phyloP scores from a whole-genome alignment of 805 yeast genomes.

The Wickerhamiella alocasiicola region DNA sequence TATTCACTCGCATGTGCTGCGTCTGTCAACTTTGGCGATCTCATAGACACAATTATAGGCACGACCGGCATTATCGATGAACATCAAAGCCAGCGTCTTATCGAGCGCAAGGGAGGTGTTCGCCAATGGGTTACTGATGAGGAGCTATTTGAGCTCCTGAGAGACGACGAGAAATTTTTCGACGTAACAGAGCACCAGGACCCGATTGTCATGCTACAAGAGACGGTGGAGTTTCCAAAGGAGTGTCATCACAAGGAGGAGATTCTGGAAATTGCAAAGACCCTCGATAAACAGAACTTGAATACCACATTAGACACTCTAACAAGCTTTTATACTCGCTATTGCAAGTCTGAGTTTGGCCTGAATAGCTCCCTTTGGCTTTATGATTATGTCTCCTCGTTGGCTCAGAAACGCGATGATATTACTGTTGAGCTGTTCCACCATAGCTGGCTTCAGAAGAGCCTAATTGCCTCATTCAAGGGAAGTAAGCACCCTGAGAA shows the following conservation, averaged over 20 bases:
- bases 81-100: no score
- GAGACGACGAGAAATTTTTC: conserved; percentile 42
- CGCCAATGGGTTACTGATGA: conserved; percentile 28
- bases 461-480: conserved; percentile 51
- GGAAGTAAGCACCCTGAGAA: conserved; percentile 31
- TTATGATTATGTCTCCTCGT: conserved; percentile 31
- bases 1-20: no score
- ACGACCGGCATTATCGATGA: no score
- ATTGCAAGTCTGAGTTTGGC: conserved; percentile 63
- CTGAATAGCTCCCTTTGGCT: conserved; percentile 61
- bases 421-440: conserved; percentile 37
- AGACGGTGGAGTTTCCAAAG: no score
- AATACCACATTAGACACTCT: conserved; percentile 44
- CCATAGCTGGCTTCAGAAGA: conserved; percentile 71
- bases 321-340: conserved; percentile 61
- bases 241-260: conserved; percentile 29
- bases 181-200: conserved; percentile 44
- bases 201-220: conserved; percentile 9
- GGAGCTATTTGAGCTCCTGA: conserved; percentile 33
- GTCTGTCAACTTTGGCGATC: no score
- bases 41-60: no score
- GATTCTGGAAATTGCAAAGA: conserved; percentile 32
- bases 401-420: conserved; percentile 28
- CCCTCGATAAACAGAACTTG: conserved; percentile 38
- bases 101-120: conserved; percentile 17